These are phyloP conservation scores for Ophiostoma sp. DNA, from an alignment of 2,329 filamentous ascomycete species.

Conservation along the genomic window DNA sequence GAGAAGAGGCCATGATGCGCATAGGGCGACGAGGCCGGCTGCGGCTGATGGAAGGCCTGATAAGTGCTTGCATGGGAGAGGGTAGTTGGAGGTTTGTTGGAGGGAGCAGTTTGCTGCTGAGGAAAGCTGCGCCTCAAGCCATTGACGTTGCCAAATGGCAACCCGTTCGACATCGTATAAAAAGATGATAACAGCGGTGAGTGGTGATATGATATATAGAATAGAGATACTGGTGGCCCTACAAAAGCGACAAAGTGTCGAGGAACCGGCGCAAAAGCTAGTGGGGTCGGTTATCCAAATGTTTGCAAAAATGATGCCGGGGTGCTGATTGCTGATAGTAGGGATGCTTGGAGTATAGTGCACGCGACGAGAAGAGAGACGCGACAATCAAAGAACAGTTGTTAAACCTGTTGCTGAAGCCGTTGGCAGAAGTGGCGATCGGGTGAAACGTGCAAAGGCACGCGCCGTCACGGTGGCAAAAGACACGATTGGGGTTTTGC, in stretches of 20 bases:
- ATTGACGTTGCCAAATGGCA: constrained; percentile 45
- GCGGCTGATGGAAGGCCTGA: constrained; percentile 44
- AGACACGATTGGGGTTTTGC: background rate
- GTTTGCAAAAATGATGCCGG: background rate
- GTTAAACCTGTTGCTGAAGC: no score
- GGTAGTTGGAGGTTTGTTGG: constrained; percentile 48
- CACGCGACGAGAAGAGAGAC: background rate
- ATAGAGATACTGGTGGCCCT: background rate
- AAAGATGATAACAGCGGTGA: background rate
- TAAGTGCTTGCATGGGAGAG: constrained; percentile 51
- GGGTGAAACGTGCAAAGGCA: background rate
- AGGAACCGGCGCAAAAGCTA: background rate
- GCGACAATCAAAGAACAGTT: background rate
- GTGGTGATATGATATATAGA: background rate
- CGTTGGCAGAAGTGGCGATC: background rate
- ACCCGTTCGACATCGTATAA: constrained; percentile 42
- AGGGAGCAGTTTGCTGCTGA: constrained; percentile 38
- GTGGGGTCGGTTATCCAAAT: background rate
- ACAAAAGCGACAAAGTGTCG: background rate
- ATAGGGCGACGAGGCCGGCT: constrained; percentile 44
- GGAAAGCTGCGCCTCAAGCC: constrained; percentile 45
- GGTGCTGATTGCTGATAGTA: background rate
- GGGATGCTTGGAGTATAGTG: background rate
- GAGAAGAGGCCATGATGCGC: constrained; percentile 47
- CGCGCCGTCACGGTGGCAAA: background rate